phyloP scores from a whole-genome alignment of 1,284 basidiomycete species.

The Athelia sp. region DNA sequence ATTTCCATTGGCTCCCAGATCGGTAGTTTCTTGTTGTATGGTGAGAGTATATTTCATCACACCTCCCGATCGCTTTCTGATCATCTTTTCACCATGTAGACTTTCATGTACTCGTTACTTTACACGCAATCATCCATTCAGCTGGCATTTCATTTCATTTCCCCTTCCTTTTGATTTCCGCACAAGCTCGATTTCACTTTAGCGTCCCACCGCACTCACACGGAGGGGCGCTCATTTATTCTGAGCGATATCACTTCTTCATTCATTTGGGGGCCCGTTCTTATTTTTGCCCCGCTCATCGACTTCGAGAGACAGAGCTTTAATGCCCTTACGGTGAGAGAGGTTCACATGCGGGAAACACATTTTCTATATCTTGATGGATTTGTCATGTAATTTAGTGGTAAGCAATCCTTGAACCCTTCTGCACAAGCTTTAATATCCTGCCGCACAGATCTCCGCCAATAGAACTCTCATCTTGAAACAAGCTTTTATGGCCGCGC shows the following conservation, averaged over 20 bases:
- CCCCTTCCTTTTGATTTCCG: not conserved
- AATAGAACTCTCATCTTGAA: no score
- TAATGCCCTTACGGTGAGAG: constrained; percentile 31
- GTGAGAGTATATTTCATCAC: constrained; percentile 14
- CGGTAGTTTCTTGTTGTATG: constrained; percentile 33
- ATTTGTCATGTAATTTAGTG: not conserved
- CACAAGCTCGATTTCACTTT: constrained; percentile 68
- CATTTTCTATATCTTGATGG: constrained; percentile 1
- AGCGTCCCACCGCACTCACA: constrained; percentile 58
- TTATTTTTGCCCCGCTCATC: constrained; percentile 41
- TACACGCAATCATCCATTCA: constrained; percentile 14
- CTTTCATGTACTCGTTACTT: constrained; percentile 21
- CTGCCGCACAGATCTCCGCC: not conserved
- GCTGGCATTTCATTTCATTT: constrained; percentile 13
- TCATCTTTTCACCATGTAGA: constrained; percentile 12
- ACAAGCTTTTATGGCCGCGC: not conserved
- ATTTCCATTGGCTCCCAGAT: constrained; percentile 29
- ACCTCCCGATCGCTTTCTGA: not conserved
- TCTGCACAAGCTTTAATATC: not conserved
- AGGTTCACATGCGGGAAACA: constrained; percentile 58
- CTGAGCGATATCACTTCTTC: constrained; percentile 60
- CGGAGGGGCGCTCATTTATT: constrained; percentile 77
- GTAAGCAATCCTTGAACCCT: no score
- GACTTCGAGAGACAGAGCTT: constrained; percentile 8
- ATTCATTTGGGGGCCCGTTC: constrained; percentile 29